Percentiles rank a stretch among this genome's conserved stretches.
Evolutionary conservation across 495 filamentous ascomycete genomes (phyloP).

Genomic region (Neurospora sp.): DNA sequence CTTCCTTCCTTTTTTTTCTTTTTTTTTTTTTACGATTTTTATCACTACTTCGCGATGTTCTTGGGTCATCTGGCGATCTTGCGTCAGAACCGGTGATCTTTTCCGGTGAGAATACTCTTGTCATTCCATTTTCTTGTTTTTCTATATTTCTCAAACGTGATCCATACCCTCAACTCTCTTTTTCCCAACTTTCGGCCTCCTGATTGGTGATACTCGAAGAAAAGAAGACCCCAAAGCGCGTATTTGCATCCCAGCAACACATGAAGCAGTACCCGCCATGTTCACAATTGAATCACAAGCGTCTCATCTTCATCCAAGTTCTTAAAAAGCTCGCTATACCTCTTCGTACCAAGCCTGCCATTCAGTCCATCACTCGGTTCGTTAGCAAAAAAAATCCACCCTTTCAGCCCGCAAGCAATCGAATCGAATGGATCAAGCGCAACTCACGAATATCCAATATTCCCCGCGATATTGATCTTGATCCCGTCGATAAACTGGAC

Average conservation of each 20-base stretch:
- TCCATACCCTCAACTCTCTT: background rate
- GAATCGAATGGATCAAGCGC: background rate
- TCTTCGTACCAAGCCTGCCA: background rate
- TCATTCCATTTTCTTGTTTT: background rate
- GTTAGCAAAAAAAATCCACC: background rate
- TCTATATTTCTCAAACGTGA: background rate
- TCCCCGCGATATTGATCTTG: background rate
- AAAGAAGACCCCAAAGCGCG: background rate
- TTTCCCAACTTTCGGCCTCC: background rate
- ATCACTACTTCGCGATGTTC: background rate
- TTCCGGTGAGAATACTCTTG: background rate
- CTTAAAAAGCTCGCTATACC: background rate
- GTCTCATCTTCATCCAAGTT: background rate
- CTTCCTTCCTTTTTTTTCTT: background rate
- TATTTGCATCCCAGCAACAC: background rate
- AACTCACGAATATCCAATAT: background rate
- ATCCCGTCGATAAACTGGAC: background rate
- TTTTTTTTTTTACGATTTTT: background rate
- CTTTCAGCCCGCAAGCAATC: background rate
- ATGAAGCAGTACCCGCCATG: background rate
- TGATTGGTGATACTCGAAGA: background rate
- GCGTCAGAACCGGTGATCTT: background rate
- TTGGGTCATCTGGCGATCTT: background rate
- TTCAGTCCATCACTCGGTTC: background rate
- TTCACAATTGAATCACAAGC: background rate